Base-by-base conservation (phyloP, 306 rosid genomes). In the Dalbergia cochinchinensis region DNA sequence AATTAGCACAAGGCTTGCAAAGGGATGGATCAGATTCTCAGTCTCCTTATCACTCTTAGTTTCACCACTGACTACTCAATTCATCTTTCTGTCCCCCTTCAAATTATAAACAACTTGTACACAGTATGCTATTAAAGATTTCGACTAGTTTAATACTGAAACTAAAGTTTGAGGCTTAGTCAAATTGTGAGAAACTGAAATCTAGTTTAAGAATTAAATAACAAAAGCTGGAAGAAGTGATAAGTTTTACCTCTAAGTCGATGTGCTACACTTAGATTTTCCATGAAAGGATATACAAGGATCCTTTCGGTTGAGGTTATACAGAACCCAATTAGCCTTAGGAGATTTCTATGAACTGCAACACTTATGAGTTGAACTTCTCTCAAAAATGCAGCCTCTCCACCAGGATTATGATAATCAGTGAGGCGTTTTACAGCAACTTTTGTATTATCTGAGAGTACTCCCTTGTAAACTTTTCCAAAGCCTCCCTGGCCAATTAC, bases 401-500 rank as follows among this genome's bases (percentile, higher is more conserved):
- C 99, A 51, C 94, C 98, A 44, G 98, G 98, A 74, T 92, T 95
- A 58, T 90, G 42, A 79, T 86, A 91, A 83, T 95, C 94, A 22
- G 83, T 66, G 45, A 95, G 90, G 72, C 99, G 98, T 84, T 95
- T 95, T 54, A 92, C 90, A 14, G 99, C 99, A 15, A 95, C 81
- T 82, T 85, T 83, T 55, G 91, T 90, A 54, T 80, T 79, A 85
- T 92, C 94, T 39, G 87, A 77, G 82, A 95, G 98, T 44, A 88
- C 65, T 54, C 99, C 99, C 88, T 74, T 95, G 82, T 92, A 95
- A 67, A 95, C 99, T 88, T 89, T 95, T 72, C 98, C 99, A 84
- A 95, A 95, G 6, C 99, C 99, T 73, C 99, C 99, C 51, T 95
- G 97, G 20, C 99, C 99, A 53, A 95, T 95, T n/a, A 95, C 81